phyloP scores from a whole-genome alignment of 78 protist species.

The Protostelium mycophagum region DNA sequence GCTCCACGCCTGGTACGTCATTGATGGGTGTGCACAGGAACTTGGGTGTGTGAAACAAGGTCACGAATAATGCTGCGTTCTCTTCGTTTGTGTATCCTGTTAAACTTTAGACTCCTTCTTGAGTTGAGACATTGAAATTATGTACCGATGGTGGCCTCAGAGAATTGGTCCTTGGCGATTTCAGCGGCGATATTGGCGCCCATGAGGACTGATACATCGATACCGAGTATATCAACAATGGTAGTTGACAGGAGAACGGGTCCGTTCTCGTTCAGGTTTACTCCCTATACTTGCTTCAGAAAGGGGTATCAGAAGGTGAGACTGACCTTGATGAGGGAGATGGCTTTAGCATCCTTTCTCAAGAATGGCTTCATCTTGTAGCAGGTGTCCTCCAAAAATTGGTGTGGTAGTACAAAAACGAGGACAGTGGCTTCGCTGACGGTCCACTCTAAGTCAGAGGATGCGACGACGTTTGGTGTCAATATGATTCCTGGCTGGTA shows the following conservation, averaged over 20 bases:
- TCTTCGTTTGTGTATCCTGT: conserved; percentile 5
- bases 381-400: conserved; percentile 15
- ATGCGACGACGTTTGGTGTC: conserved; percentile 23
- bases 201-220: conserved; percentile 33
- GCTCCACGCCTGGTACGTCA: conserved; percentile 67
- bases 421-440: conserved; percentile 48
- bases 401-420: conserved; percentile 53
- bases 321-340: conserved; percentile 63
- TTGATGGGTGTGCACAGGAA: conserved; percentile 26
- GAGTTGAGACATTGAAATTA: neutral
- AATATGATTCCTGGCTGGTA: conserved; percentile 61
- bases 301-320: conserved; percentile 3
- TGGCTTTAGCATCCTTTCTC: conserved; percentile 21
- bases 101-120: too few species aligned
- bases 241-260: conserved; percentile 34
- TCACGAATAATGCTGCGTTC: conserved; percentile 11
- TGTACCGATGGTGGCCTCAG: conserved; percentile 66
- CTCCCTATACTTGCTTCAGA: neutral
- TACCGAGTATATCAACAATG: conserved; percentile 21
- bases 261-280: conserved; percentile 15
- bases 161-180: conserved; percentile 52
- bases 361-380: conserved; percentile 14
- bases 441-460: conserved; percentile 18
- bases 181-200: conserved; percentile 79
- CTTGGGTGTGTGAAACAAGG: conserved; percentile 23